Base-by-base conservation (phyloP, 805 yeast genomes). In the Candida caryicola region DNA sequence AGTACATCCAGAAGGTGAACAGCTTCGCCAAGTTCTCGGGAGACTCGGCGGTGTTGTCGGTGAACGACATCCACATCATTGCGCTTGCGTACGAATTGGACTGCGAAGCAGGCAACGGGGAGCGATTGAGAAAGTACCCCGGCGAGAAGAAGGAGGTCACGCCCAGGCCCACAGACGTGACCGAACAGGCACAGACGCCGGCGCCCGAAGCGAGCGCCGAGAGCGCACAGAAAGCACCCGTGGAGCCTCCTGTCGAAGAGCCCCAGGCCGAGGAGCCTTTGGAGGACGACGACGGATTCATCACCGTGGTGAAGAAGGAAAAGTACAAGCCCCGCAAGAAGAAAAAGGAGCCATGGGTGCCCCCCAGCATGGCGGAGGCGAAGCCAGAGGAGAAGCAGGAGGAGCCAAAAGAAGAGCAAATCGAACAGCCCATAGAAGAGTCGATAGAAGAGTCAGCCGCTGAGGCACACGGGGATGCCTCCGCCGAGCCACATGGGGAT, bases 31-130 rank as follows among this genome's bases (percentile, higher is more conserved):
- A 76, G 52, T 66, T 84, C 34, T 90, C 98, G 1, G 99, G 99
- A 58, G 99, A 93, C 67, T 85, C 71, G 47, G 67, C 85, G 3
- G 99, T 91, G 3, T 72, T 93, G 40, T 86, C 96, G 48, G 76
- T 81, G 27, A 90, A 95, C 47, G 99, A 93, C 82, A 68, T 93
- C 26, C 96, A 90, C 55, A 83, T 93, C 40, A 73, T 95, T 43
- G 98, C 99, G 0, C 71, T 93, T 49, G 79, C 96, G 1, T 90
- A 88, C 56, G 97, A 93, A 57, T 62, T 93, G 35, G 96, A 90
- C 47, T 69, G 71, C 38, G 91, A 87, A 57, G 49, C 72, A 39
- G 81, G 81, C 49, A 67, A 74, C 33, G 91, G 91, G 13, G 74
- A 81, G 76, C 71, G 85, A 52, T 64, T 89, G 43, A 77, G 95